phyloP scores from a whole-genome alignment of 2,329 filamentous ascomycete genomes.

The Aspergillus jensenii region DNA sequence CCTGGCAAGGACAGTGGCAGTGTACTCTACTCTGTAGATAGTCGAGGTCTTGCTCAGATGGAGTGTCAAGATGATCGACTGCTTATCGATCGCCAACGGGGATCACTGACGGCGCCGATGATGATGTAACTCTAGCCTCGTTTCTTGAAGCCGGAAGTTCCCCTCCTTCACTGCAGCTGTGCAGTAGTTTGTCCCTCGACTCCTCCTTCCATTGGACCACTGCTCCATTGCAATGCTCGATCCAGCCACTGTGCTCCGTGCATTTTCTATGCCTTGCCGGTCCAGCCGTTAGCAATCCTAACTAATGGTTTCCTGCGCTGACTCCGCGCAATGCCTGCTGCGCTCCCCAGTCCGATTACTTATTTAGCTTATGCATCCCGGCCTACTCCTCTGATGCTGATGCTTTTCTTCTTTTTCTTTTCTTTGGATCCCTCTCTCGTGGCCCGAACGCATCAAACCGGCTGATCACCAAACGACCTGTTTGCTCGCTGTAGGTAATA shows the following conservation, averaged over 20 bases:
- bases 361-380: background rate
- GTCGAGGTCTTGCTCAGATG: background rate
- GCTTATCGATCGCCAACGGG: constrained; percentile 1
- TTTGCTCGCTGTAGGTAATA: background rate
- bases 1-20: no score
- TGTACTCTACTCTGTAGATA: background rate
- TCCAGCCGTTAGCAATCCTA: constrained; percentile 14
- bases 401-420: background rate
- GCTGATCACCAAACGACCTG: background rate
- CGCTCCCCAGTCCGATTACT: background rate
- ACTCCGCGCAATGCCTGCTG: background rate
- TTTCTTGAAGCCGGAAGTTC: constrained; percentile 1
- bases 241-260: constrained; percentile 13
- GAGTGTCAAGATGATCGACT: background rate
- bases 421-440: background rate
- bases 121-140: background rate
- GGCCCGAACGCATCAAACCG: background rate
- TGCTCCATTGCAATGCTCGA: background rate
- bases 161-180: background rate
- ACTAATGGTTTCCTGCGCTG: constrained; percentile 5
- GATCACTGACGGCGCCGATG: background rate
- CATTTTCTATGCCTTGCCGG: constrained; percentile 14
- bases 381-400: background rate
- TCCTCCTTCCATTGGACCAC: background rate
- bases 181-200: constrained; percentile 1